phyloP scores from a whole-genome alignment of 108 stramenopile genomes.

The Schizochytrium sp. region DNA sequence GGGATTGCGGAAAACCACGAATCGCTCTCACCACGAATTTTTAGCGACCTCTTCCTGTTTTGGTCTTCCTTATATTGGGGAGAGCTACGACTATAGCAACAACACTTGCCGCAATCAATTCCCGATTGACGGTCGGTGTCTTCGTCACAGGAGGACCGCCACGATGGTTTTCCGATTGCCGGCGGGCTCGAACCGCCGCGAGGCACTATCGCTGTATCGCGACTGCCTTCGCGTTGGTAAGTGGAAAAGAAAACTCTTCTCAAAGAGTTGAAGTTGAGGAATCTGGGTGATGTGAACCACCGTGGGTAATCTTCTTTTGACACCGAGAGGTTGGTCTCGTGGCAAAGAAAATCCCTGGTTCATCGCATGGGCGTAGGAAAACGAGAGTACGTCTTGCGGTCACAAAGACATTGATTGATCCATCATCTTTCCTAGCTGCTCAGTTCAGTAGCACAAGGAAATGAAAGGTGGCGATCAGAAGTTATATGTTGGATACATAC shows the following conservation, averaged over 20 bases:
- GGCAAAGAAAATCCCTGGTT: no score
- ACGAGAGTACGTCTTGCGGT: not conserved
- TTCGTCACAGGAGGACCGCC: not conserved
- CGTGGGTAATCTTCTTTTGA: no score
- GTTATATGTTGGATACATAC: not conserved
- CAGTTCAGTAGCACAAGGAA: no score
- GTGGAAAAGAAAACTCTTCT: not conserved
- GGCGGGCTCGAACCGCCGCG: conserved; percentile 12
- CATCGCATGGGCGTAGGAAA: no score
- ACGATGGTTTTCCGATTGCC: conserved; percentile 9
- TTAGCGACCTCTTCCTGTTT: no score
- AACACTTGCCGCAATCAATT: not conserved
- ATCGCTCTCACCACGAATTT: no score
- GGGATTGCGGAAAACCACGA: no score
- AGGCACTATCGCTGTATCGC: conserved; percentile 19
- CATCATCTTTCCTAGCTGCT: not conserved
- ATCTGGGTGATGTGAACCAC: no score
- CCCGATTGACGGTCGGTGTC: not conserved
- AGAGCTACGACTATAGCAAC: no score
- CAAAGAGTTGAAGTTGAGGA: no score
- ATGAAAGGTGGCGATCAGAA: not conserved
- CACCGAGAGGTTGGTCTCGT: no score
- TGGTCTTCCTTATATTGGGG: no score
- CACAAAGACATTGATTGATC: not conserved
- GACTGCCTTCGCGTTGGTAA: conserved; percentile 1